These are phyloP conservation scores for Syncephalastrum contaminatum DNA, from an alignment of 371 early-diverging fungal genomes.

Conservation along the genomic window DNA sequence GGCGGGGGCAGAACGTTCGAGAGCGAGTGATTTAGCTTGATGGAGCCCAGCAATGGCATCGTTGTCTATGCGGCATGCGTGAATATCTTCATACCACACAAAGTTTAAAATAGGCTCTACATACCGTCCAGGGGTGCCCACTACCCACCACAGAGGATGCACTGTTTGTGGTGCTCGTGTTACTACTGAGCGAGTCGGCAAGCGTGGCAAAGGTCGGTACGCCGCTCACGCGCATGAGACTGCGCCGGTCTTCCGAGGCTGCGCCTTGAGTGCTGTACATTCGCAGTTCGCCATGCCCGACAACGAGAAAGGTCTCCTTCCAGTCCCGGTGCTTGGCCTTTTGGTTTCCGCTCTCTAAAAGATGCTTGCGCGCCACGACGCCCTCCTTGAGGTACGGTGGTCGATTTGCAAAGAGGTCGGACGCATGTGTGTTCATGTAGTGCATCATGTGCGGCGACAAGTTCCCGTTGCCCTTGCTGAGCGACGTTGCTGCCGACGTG, in stretches of 20 bases:
- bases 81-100: not conserved
- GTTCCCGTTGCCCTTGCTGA: constrained; percentile 9
- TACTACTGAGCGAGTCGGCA: constrained; percentile 35
- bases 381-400: constrained; percentile 62
- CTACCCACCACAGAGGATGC: not conserved
- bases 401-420: constrained; percentile 15
- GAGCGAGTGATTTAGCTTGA: constrained; percentile 77
- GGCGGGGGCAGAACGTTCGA: constrained; percentile 81
- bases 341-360: constrained; percentile 68
- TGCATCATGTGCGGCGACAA: constrained; percentile 19
- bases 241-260: constrained; percentile 24
- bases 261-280: constrained; percentile 65
- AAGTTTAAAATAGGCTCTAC: constrained; percentile 1
- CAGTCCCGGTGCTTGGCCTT: constrained; percentile 80
- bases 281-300: constrained; percentile 69
- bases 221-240: constrained; percentile 26
- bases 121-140: constrained; percentile 13
- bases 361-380: constrained; percentile 78
- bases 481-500: constrained; percentile 13
- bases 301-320: constrained; percentile 74
- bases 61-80: constrained; percentile 6
- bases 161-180: constrained; percentile 5
- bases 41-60: constrained; percentile 48
- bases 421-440: constrained; percentile 4
- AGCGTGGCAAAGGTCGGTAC: constrained; percentile 31